Conservation (phyloP, 2,329 filamentous ascomycete species). For the Paracoccidioides brasiliensis region DNA sequence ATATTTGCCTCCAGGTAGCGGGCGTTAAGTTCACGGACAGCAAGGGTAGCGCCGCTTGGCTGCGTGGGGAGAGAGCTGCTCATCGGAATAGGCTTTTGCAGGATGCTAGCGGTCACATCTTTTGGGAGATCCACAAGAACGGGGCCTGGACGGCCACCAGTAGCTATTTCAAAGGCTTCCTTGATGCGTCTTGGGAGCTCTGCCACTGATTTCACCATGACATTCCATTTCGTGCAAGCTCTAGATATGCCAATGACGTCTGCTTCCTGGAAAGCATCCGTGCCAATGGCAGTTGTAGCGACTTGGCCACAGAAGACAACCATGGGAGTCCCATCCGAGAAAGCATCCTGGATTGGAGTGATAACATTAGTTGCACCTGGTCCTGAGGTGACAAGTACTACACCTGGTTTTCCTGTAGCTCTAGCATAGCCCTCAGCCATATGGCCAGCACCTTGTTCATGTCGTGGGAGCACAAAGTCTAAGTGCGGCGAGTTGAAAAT, state of each 20-base stretch:
- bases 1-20: constrained; percentile 64
- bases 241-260: constrained; percentile 89
- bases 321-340: constrained; percentile 90
- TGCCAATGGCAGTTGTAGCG: constrained; percentile 75
- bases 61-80: constrained; percentile 59
- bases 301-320: constrained; percentile 96
- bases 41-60: constrained; percentile 74
- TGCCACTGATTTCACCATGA: constrained; percentile 91
- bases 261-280: constrained; percentile 93
- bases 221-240: constrained; percentile 97
- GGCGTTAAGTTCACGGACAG: constrained; percentile 58
- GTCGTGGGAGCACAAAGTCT: constrained; percentile 85
- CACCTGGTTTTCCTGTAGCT: constrained; percentile 83
- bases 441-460: constrained; percentile 95
- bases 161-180: constrained; percentile 96
- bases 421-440: constrained; percentile 97
- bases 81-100: constrained; percentile 73
- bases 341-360: constrained; percentile 89
- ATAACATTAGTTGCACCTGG: constrained; percentile 94
- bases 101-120: constrained; percentile 78
- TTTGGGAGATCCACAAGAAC: constrained; percentile 94
- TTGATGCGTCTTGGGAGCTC: constrained; percentile 90
- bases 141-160: constrained; percentile 80
- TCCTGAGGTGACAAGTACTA: constrained; percentile 91
- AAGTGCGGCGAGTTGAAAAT: constrained; percentile 98